Percentiles rank a stretch among this genome's conserved stretches.
These are phyloP conservation scores for Trichoderma asperellum DNA, from an alignment of 2,329 filamentous ascomycete species.

Conservation along the genomic window DNA sequence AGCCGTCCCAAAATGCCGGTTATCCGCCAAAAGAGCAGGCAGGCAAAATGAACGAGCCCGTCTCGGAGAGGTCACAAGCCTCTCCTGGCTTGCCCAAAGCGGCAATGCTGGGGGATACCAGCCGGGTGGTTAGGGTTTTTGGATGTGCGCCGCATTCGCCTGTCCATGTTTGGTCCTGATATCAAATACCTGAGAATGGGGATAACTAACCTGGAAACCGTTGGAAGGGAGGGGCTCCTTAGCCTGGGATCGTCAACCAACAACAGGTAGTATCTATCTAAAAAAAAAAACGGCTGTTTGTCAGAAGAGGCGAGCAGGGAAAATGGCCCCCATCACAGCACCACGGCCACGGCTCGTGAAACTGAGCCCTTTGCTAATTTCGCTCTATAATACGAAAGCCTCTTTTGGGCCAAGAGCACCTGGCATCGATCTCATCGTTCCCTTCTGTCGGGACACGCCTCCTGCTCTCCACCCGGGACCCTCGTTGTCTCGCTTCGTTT, in stretches of 20 bases:
- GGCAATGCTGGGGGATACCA: conserved; percentile 16
- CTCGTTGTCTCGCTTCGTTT: conserved; percentile 6
- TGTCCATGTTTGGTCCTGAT: conserved; percentile 1
- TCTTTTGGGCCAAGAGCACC: not conserved
- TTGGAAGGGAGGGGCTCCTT: not conserved
- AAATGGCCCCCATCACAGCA: not conserved
- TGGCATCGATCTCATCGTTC: conserved; percentile 25
- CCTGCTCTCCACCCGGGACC: conserved; percentile 4
- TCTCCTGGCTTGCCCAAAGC: conserved; percentile 4
- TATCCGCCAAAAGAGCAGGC: conserved; percentile 20
- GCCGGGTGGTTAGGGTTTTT: conserved; percentile 20
- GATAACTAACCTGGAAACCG: not conserved
- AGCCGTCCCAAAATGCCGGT: conserved; percentile 26
- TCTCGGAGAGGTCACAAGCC: not conserved
- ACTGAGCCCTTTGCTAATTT: conserved; percentile 14
- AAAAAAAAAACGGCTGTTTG: not conserved
- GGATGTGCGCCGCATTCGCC: conserved; percentile 14
- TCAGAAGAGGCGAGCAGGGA: not conserved
- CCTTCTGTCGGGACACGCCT: conserved; percentile 19
- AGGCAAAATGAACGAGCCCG: not conserved
- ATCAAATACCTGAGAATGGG: not conserved
- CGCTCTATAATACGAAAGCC: conserved; percentile 9
- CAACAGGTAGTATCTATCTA: not conserved
- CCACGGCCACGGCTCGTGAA: not conserved
- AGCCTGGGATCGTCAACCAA: not conserved